Percentiles rank a stretch among this genome's conserved stretches.
These are phyloP conservation scores for Reticulascus tulasneorum DNA, from an alignment of 2,329 filamentous ascomycete species.

Conservation along the genomic window DNA sequence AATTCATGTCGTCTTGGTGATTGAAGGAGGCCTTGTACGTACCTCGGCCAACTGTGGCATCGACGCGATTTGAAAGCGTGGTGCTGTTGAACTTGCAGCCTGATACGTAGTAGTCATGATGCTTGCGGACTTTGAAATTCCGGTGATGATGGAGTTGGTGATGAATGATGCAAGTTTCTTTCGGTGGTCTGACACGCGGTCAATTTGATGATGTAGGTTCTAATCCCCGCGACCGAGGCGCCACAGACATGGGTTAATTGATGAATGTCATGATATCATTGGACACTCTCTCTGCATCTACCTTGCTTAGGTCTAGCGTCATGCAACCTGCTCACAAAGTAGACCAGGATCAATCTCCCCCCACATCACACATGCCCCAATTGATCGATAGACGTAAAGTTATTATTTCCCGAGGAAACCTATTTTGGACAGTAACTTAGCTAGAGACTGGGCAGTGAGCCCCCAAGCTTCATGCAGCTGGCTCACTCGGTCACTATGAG, in stretches of 20 bases:
- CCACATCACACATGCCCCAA: background rate
- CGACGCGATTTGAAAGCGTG: background rate
- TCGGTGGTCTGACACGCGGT: background rate
- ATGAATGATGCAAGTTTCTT: background rate
- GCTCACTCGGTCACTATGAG: background rate
- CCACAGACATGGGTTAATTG: background rate
- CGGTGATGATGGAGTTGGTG: background rate
- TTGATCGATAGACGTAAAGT: background rate
- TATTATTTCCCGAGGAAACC: background rate
- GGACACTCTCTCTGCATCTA: background rate
- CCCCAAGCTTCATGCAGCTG: background rate
- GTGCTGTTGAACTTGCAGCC: background rate
- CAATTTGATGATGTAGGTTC: background rate
- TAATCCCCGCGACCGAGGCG: background rate
- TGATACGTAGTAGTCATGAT: constrained; percentile 18
- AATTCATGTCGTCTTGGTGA: background rate
- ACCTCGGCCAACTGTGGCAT: constrained; percentile 32
- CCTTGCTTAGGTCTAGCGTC: constrained; percentile 19
- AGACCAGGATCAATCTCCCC: background rate
- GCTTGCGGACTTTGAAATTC: background rate
- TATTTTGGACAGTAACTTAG: background rate
- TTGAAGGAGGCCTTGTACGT: constrained; percentile 13
- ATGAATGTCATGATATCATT: background rate
- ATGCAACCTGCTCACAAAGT: constrained; percentile 31
- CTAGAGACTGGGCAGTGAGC: too few relatives aligned